phyloP scores from a whole-genome alignment of 1,284 basidiomycete genomes.

The Apiotrichum laibachii region DNA sequence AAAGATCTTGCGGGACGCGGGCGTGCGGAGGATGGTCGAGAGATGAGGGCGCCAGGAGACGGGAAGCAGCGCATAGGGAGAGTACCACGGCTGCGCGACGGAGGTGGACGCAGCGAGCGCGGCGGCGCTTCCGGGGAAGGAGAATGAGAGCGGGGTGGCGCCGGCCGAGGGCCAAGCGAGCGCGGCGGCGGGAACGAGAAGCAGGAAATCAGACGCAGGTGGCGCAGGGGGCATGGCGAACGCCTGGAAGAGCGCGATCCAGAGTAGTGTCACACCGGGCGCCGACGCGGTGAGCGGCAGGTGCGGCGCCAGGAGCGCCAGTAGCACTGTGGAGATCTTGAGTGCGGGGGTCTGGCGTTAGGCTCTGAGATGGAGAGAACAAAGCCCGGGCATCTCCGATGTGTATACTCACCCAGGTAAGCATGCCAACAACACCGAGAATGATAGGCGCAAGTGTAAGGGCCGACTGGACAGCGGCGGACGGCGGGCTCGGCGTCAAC shows the following conservation, averaged over 20 bases:
- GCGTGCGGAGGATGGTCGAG: constrained; percentile 82
- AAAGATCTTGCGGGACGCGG: constrained; percentile 91
- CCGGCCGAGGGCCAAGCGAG: constrained; percentile 2
- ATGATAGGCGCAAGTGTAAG: not conserved
- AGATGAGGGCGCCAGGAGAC: constrained; percentile 63
- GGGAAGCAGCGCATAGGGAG: constrained; percentile 24
- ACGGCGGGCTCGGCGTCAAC: not conserved
- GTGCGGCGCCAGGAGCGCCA: constrained; percentile 25
- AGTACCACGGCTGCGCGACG: not conserved
- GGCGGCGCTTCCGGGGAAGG: not conserved
- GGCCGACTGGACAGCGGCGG: not conserved
- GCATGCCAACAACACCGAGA: no score
- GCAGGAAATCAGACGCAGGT: constrained; percentile 23
- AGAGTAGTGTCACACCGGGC: constrained; percentile 7
- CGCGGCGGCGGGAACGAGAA: constrained; percentile 23
- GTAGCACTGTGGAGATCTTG: not conserved
- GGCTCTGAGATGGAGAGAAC: not conserved
- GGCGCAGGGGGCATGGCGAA: constrained; percentile 41
- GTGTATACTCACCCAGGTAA: no score
- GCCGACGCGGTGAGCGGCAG: constrained; percentile 24
- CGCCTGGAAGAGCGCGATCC: constrained; percentile 34
- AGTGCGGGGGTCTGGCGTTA: not conserved
- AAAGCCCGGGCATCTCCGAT: not conserved
- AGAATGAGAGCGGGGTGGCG: not conserved
- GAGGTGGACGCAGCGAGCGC: not conserved